phyloP scores from a whole-genome alignment of 2,329 filamentous ascomycete species.

The Monosporascus ibericus region DNA sequence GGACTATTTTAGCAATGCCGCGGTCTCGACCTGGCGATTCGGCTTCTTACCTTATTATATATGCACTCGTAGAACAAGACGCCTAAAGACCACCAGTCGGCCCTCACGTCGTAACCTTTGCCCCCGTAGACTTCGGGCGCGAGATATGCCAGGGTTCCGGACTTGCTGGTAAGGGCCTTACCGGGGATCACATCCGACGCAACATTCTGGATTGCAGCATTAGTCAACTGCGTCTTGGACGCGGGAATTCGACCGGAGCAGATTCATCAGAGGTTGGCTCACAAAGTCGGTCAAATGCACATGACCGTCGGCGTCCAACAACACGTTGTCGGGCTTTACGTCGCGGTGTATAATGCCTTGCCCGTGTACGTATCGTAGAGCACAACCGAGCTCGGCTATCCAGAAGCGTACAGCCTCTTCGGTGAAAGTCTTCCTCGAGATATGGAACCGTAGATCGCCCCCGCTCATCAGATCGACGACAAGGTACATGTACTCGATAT shows the following conservation, averaged over 20 bases:
- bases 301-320: conserved; percentile 83
- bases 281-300: conserved; percentile 98
- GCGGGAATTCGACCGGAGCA: conserved; percentile 2
- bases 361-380: conserved; percentile 76
- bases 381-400: conserved; percentile 92
- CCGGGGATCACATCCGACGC: conserved; percentile 85
- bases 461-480: conserved; percentile 98
- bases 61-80: conserved; percentile 99
- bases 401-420: conserved; percentile 96
- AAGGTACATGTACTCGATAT: conserved; percentile 98
- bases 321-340: conserved; percentile 86
- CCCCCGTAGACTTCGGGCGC: conserved; percentile 93
- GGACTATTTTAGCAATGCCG: conserved; percentile 23
- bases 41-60: conserved; percentile 77
- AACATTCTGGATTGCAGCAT: conserved; percentile 66
- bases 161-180: conserved; percentile 86
- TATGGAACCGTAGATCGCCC: conserved; percentile 93
- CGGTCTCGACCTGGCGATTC: neutral
- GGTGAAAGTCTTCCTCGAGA: conserved; percentile 94
- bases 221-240: conserved; percentile 27
- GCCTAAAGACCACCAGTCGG: conserved; percentile 98
- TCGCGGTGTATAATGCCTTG: conserved; percentile 89
- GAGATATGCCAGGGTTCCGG: conserved; percentile 90
- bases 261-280: conserved; percentile 31
- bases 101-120: conserved; percentile 80